A percentile compares a stretch with the other conserved stretches of the same genome.
phyloP scores from a whole-genome alignment of 2,329 filamentous ascomycete species.

The Aspergillus fischeri region DNA sequence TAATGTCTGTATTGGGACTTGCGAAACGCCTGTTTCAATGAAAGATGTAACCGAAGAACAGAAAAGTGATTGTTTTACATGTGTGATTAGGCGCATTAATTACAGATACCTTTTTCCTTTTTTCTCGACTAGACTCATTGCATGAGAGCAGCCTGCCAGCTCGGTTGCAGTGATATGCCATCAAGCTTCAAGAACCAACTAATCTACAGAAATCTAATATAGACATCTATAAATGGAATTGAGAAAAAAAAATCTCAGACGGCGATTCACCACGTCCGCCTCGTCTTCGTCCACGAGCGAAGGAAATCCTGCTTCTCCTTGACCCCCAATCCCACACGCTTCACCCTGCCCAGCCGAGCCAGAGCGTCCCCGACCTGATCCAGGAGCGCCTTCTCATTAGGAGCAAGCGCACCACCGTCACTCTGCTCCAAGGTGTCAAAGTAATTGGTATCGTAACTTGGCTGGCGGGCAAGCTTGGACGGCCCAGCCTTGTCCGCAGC shows the following conservation, averaged over 20 bases:
- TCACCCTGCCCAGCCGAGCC: slow-evolving; percentile 81
- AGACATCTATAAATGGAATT: neutral
- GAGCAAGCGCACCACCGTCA: slow-evolving; percentile 30
- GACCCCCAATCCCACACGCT: slow-evolving; percentile 79
- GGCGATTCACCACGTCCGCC: slow-evolving; percentile 21
- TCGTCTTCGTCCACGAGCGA: slow-evolving; percentile 58
- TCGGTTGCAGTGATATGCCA: neutral
- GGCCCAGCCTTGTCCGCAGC: slow-evolving; percentile 5
- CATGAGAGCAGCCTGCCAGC: no score
- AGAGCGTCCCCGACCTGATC: slow-evolving; percentile 80
- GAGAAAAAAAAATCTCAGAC: neutral
- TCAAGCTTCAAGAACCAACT: neutral
- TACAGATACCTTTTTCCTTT: neutral
- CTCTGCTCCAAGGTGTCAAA: slow-evolving; percentile 42
- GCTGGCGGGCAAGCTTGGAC: slow-evolving; percentile 19
- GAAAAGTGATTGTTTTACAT: neutral
- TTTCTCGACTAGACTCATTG: neutral
- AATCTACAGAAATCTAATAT: neutral
- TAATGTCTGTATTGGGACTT: slow-evolving; percentile 10
- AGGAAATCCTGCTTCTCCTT: slow-evolving; percentile 81
- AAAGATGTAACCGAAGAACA: neutral
- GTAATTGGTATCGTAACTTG: slow-evolving; percentile 43
- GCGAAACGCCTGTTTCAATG: neutral
- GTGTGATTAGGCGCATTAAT: neutral
- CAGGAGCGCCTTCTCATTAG: slow-evolving; percentile 65